Evolutionary conservation across 257 asterid species (phyloP).

Genomic region (Nicotiana otophora): DNA sequence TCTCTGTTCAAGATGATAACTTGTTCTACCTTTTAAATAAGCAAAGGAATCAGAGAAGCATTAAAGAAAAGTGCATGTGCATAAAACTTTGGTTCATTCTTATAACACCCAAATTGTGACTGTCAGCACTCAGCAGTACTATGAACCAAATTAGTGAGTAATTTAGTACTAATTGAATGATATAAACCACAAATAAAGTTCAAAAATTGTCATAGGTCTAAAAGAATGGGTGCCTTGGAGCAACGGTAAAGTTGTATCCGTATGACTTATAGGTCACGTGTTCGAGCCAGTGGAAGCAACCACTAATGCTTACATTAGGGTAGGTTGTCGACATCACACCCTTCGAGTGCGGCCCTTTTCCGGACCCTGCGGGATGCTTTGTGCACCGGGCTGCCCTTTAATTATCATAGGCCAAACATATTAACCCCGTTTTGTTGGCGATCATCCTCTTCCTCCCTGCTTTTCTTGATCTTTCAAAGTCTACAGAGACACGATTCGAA

Average conservation of each 20-base stretch:
- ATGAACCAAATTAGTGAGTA: too few species aligned
- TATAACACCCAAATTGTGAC: not conserved
- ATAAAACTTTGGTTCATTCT: not conserved
- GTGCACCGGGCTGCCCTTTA: too few species aligned
- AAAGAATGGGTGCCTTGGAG: too few species aligned
- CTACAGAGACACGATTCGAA: not conserved
- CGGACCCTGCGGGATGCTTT: too few species aligned
- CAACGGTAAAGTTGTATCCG: too few species aligned
- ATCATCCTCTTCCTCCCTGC: not conserved
- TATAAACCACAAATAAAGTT: not conserved
- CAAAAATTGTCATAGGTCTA: not conserved
- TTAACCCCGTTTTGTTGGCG: not conserved
- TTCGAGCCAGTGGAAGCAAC: too few species aligned
- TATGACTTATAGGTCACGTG: too few species aligned
- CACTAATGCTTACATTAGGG: too few species aligned
- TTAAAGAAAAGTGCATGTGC: not conserved
- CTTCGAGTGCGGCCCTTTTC: too few species aligned
- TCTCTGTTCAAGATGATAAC: slow-evolving; percentile 14
- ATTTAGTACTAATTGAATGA: not conserved
- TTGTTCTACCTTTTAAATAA: slow-evolving; percentile 7
- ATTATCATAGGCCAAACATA: not conserved
- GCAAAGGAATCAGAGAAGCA: not conserved
- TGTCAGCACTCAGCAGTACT: not conserved
- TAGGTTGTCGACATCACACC: too few species aligned
- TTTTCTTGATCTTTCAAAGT: not conserved